phyloP scores from a whole-genome alignment of 805 yeast species.

The Monosporozyma aerobia region DNA sequence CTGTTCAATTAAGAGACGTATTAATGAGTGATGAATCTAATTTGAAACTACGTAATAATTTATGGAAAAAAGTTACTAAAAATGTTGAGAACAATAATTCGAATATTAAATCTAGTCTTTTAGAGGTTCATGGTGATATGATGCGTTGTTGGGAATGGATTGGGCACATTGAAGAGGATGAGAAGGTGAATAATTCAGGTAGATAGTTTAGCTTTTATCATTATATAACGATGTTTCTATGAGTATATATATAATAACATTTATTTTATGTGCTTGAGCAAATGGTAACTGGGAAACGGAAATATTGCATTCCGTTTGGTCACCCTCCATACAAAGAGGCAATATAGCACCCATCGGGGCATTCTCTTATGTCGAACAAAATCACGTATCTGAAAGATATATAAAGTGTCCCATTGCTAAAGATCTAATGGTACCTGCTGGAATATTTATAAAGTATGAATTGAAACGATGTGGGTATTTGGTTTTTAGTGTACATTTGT shows the following conservation, averaged over 20 bases:
- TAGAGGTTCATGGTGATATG: slow-evolving; percentile 80
- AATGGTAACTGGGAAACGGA: too few species aligned
- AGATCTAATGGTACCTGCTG: neutral
- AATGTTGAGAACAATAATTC: slow-evolving; percentile 52
- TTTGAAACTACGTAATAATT: slow-evolving; percentile 30
- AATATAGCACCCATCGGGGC: too few species aligned
- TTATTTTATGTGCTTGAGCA: too few species aligned
- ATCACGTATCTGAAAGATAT: too few species aligned
- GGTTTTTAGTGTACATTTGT: too few species aligned
- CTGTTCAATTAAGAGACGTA: slow-evolving; percentile 65
- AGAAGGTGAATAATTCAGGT: neutral
- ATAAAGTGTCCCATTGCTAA: too few species aligned
- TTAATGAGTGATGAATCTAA: slow-evolving; percentile 33
- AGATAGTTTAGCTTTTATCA: neutral
- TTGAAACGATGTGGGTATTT: neutral
- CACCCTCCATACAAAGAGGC: too few species aligned
- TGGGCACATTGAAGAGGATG: slow-evolving; percentile 26
- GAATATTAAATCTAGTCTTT: slow-evolving; percentile 49
- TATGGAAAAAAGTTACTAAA: slow-evolving; percentile 52
- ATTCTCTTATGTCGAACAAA: too few species aligned
- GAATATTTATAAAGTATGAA: neutral
- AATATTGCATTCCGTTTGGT: too few species aligned
- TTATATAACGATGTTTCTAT: neutral
- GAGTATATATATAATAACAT: neutral
- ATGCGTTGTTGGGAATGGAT: slow-evolving; percentile 87